These are phyloP conservation scores for Cutaneotrichosporon cutaneum DNA, from an alignment of 1,284 basidiomycete genomes.

Conservation along the genomic window DNA sequence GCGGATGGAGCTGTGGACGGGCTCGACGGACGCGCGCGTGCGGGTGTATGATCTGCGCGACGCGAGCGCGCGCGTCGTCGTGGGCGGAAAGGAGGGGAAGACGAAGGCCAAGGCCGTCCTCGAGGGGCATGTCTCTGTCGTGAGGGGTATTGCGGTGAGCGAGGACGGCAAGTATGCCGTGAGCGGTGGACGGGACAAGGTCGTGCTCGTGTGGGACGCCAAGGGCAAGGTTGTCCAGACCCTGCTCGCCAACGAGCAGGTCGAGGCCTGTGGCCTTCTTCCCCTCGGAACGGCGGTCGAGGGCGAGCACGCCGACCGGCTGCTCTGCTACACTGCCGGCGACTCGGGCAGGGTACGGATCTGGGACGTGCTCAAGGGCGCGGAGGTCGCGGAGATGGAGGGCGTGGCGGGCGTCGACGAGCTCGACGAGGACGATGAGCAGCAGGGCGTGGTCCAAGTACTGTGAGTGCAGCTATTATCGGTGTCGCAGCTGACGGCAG, in stretches of 20 bases:
- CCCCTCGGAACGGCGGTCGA: constrained; percentile 51
- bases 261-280: constrained; percentile 74
- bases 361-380: constrained; percentile 74
- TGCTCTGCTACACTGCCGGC: constrained; percentile 81
- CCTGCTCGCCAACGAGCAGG: constrained; percentile 78
- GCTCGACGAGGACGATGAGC: constrained; percentile 68
- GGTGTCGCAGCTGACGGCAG: constrained; percentile 58
- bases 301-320: constrained; percentile 39
- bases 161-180: constrained; percentile 80
- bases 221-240: constrained; percentile 75
- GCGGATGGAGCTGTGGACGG: constrained; percentile 80
- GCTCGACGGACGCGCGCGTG: constrained; percentile 81
- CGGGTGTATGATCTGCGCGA: constrained; percentile 84
- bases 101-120: constrained; percentile 73
- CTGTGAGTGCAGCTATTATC: constrained; percentile 30
- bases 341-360: constrained; percentile 78
- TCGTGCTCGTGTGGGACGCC: constrained; percentile 74
- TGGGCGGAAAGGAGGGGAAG: constrained; percentile 42
- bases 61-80: constrained; percentile 58
- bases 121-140: constrained; percentile 88
- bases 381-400: constrained; percentile 62
- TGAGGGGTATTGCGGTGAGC: constrained; percentile 80
- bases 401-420: constrained; percentile 56
- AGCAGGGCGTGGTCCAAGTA: constrained; percentile 51
- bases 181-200: constrained; percentile 85